These are phyloP conservation scores for Vachellia pachyceras DNA, from an alignment of 306 rosid genomes.

Conservation along the genomic window DNA sequence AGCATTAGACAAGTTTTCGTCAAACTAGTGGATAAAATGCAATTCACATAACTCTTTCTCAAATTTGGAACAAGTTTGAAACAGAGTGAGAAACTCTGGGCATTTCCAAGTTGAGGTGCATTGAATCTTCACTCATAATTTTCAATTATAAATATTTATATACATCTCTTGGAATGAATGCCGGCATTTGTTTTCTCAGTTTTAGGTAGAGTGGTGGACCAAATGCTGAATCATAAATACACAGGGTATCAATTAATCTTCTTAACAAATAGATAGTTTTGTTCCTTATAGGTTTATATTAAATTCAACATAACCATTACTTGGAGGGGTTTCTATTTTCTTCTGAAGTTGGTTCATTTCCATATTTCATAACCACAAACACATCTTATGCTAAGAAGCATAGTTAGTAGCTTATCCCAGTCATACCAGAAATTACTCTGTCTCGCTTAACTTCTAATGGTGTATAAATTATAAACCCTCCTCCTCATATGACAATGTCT, in stretches of 20 bases:
- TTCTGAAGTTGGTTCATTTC: background rate
- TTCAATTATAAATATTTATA: background rate
- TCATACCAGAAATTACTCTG: background rate
- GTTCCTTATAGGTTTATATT: background rate
- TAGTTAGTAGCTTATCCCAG: slow-evolving; percentile 5
- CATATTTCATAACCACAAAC: background rate
- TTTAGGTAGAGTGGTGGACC: slow-evolving; percentile 25
- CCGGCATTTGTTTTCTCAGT: background rate
- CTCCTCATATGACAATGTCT: background rate
- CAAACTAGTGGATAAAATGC: slow-evolving; percentile 1
- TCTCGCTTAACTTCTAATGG: background rate
- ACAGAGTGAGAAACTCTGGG: background rate
- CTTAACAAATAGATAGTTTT: background rate
- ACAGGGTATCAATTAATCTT: background rate
- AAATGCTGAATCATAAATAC: background rate
- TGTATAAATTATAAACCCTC: background rate
- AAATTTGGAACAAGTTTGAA: background rate
- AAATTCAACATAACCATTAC: background rate
- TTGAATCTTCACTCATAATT: background rate
- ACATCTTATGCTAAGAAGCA: background rate
- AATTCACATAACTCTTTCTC: background rate
- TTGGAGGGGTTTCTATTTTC: background rate
- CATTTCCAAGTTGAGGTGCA: background rate
- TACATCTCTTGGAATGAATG: background rate
- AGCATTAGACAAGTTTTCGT: background rate